A percentile compares a stretch with the other conserved stretches of the same genome.
These are phyloP conservation scores for Kodamaea arcana DNA, from an alignment of 1,139 yeast genomes.

Conservation along the genomic window DNA sequence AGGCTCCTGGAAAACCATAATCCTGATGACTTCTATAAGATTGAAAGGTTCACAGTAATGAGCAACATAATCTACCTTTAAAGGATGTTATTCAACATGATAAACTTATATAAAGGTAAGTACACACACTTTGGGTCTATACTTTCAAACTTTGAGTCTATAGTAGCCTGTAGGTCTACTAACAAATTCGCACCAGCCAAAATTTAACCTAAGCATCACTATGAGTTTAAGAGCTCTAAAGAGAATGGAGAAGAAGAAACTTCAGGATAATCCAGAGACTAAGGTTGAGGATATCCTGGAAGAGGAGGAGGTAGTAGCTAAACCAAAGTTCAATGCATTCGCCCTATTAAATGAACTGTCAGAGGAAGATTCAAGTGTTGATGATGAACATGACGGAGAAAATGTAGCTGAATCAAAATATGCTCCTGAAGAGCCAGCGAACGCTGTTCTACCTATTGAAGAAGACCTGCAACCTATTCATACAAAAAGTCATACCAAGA, in stretches of 20 bases:
- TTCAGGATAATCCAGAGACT: slow-evolving; percentile 25
- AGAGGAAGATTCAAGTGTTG: slow-evolving; percentile 29
- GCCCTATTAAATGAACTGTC: slow-evolving; percentile 45
- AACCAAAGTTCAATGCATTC: slow-evolving; percentile 47
- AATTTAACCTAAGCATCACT: too few species aligned
- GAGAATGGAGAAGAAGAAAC: slow-evolving; percentile 43
- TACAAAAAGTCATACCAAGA: slow-evolving; percentile 17
- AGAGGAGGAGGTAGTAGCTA: slow-evolving; percentile 9
- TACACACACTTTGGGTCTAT: too few species aligned
- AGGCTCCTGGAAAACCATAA: too few species aligned
- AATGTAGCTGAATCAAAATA: slow-evolving; percentile 15
- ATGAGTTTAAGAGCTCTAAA: slow-evolving; percentile 73
- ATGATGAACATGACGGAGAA: slow-evolving; percentile 16
- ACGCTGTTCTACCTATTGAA: neutral
- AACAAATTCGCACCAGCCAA: too few species aligned
- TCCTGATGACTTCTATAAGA: too few species aligned
- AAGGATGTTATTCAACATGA: too few species aligned
- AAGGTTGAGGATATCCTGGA: slow-evolving; percentile 7
- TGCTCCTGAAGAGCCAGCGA: slow-evolving; percentile 1
- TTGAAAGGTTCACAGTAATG: too few species aligned
- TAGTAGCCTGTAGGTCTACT: too few species aligned
- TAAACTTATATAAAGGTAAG: too few species aligned
- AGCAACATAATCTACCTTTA: too few species aligned
- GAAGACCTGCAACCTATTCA: too few species aligned
- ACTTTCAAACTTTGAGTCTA: too few species aligned